Conservation (phyloP, 176 grass and related monocot species). For the Rhynchospora breviuscula region DNA sequence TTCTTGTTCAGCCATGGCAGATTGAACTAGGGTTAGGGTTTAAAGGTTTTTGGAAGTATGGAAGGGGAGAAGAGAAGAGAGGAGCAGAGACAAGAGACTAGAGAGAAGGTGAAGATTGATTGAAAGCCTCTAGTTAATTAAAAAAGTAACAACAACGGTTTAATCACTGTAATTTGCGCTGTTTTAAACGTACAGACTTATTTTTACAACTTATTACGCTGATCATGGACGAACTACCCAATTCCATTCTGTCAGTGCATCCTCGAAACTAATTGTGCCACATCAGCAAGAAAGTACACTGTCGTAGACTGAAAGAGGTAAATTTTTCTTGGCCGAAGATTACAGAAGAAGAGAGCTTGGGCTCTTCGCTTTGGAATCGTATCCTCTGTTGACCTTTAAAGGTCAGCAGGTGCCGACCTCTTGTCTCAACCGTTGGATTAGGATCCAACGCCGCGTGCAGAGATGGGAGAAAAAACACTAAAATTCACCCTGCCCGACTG, state of each 20-base stretch:
- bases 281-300: background rate
- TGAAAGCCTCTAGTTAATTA: background rate
- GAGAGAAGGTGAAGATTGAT: background rate
- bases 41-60: background rate
- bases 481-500: no score
- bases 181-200: background rate
- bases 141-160: background rate
- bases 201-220: background rate
- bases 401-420: no score
- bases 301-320: background rate
- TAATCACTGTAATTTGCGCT: background rate
- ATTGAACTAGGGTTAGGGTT: constrained; percentile 16
- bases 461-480: no score
- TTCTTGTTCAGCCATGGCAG: constrained; percentile 3
- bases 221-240: background rate
- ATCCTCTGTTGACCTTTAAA: no score
- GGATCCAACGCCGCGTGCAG: no score
- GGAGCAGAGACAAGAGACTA: background rate
- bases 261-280: background rate
- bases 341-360: background rate
- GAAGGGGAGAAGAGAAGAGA: background rate
- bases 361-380: no score
- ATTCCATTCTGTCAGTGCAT: background rate
- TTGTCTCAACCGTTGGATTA: no score
- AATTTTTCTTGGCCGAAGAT: background rate